Conservation (phyloP, 371 early-diverging fungal species). For the Mortierella sp. region DNA sequence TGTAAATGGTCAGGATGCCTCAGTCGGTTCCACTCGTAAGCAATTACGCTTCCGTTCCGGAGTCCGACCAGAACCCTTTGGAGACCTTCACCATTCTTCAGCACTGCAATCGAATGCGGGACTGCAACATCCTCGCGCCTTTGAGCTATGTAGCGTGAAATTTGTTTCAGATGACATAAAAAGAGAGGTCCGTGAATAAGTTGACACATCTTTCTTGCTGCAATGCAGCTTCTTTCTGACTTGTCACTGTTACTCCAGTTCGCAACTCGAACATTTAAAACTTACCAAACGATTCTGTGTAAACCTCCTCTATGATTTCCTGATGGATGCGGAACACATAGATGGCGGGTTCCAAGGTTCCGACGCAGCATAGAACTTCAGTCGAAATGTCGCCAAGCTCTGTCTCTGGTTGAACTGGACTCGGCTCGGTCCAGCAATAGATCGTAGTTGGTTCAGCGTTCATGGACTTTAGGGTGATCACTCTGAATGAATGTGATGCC, state of each 20-base stretch:
- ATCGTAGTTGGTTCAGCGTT: constrained; percentile 43
- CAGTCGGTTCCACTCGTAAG: constrained; percentile 30
- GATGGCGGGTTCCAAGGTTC: constrained; percentile 45
- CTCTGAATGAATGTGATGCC: neutral
- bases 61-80: constrained; percentile 38
- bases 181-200: neutral
- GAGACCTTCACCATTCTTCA: constrained; percentile 9
- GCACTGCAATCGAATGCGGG: constrained; percentile 41
- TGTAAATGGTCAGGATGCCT: neutral
- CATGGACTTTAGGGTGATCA: constrained; percentile 9
- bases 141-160: constrained; percentile 17
- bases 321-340: constrained; percentile 21
- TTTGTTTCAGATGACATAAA: neutral
- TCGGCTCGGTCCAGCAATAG: constrained; percentile 27
- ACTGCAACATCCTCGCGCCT: constrained; percentile 41
- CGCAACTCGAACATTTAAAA: too few relatives aligned
- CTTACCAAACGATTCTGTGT: constrained; percentile 40
- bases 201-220: neutral
- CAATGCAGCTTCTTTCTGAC: neutral
- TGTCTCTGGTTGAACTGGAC: neutral
- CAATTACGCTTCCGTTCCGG: constrained; percentile 44
- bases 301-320: constrained; percentile 23
- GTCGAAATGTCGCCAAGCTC: neutral
- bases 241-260: neutral
- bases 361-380: constrained; percentile 31